Conservation (phyloP, 108 stramenopile species). For the Cyclotella baltica region DNA sequence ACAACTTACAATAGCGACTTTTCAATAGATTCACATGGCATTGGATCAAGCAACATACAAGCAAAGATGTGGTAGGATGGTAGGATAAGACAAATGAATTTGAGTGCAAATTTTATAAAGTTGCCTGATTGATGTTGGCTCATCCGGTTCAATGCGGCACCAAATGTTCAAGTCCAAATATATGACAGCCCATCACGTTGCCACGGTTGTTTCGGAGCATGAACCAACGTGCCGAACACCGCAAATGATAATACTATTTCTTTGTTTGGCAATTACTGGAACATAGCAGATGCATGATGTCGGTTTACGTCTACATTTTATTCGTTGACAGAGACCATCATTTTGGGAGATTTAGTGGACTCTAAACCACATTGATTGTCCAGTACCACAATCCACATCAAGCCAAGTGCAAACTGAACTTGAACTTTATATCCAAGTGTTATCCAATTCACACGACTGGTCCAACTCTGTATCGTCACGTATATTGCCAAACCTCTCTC, state of each 20-base stretch:
- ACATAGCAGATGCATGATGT: conserved; percentile 36
- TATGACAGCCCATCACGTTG: no score
- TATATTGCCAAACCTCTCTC: conserved; percentile 31
- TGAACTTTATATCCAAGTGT: conserved; percentile 46
- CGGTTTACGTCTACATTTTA: conserved; percentile 14
- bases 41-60: no score
- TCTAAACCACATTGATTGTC: conserved; percentile 27
- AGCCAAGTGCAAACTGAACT: conserved; percentile 17
- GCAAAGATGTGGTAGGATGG: no score
- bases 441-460: conserved; percentile 51
- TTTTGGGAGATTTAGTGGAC: conserved; percentile 9
- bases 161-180: no score
- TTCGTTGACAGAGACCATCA: neutral
- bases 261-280: conserved; percentile 29
- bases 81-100: no score
- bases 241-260: conserved; percentile 30
- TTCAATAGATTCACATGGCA: no score
- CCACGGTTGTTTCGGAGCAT: conserved; percentile 20
- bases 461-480: conserved; percentile 19
- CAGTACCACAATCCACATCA: conserved; percentile 20
- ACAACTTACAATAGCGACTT: no score
- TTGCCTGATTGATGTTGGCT: no score
- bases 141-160: no score
- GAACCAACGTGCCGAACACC: conserved; percentile 28
- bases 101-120: no score